Conservation (phyloP, 2,329 filamentous ascomycete genomes). For the Xylariaceae sp. region DNA sequence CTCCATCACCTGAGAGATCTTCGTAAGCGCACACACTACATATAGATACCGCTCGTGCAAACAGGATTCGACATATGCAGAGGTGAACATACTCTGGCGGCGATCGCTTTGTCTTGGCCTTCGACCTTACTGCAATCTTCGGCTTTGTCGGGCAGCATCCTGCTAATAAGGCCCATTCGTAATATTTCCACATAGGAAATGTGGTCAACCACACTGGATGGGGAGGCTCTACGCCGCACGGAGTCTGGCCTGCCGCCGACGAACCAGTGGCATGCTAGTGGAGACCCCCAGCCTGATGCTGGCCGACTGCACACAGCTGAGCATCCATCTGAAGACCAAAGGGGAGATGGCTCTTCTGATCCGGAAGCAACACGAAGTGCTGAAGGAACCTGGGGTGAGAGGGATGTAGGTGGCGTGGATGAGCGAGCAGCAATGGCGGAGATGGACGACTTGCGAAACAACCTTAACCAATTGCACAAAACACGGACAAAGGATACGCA, state of each 20-base stretch:
- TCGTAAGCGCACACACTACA: no score
- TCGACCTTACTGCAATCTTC: no score
- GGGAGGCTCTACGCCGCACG: constrained; percentile 28
- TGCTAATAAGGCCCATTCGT: no score
- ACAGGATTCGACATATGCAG: no score
- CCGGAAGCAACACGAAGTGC: constrained; percentile 3
- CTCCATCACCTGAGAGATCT: no score
- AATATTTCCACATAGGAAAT: constrained; percentile 22
- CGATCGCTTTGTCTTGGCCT: no score
- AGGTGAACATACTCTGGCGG: no score
- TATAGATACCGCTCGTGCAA: no score
- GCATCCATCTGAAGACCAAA: constrained; percentile 8
- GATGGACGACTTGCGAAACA: constrained; percentile 31
- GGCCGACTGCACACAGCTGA: constrained; percentile 5
- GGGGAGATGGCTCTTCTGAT: not conserved
- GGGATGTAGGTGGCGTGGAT: constrained; percentile 30
- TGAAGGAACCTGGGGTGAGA: constrained; percentile 35
- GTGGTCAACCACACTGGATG: constrained; percentile 29
- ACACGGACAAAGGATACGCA: constrained; percentile 32
- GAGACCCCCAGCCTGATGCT: constrained; percentile 13
- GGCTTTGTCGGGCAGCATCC: no score
- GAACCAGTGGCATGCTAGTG: constrained; percentile 20
- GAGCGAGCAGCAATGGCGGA: constrained; percentile 31
- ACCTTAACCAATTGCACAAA: constrained; percentile 30
- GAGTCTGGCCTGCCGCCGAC: constrained; percentile 25